Conservation (phyloP, 2,329 filamentous ascomycete species). For the Exophiala viscosa region DNA sequence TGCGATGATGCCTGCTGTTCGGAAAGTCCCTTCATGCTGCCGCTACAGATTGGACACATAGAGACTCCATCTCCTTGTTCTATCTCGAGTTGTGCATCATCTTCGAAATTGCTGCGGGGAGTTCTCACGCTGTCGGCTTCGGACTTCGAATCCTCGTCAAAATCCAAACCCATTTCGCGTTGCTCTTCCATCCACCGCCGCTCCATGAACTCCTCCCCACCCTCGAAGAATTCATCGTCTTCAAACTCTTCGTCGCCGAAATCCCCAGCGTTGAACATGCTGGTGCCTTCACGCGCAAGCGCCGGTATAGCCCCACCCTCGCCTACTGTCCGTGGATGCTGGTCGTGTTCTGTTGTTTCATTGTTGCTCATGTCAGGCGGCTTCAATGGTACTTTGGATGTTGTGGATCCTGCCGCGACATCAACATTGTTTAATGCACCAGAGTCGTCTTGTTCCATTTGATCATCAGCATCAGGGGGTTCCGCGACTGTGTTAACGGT, state of each 20-base stretch:
- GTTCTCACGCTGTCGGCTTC: slow-evolving; percentile 25
- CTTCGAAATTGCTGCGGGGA: slow-evolving; percentile 21
- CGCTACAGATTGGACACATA: slow-evolving; percentile 74
- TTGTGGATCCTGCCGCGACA: slow-evolving; percentile 5
- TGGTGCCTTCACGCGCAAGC: slow-evolving; percentile 51
- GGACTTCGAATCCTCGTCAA: slow-evolving; percentile 57
- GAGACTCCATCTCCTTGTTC: slow-evolving; percentile 30
- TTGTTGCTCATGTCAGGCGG: slow-evolving; percentile 14
- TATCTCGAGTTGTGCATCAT: slow-evolving; percentile 14
- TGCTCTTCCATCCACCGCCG: slow-evolving; percentile 74
- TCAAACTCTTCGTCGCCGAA: slow-evolving; percentile 57
- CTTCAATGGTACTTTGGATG: slow-evolving; percentile 25
- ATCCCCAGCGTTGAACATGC: slow-evolving; percentile 44
- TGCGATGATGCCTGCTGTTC: slow-evolving; percentile 67
- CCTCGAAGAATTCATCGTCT: slow-evolving; percentile 56
- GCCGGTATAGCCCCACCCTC: slow-evolving; percentile 32
- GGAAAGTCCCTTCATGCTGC: slow-evolving; percentile 57
- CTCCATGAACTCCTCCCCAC: slow-evolving; percentile 64
- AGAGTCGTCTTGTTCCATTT: slow-evolving; percentile 1
- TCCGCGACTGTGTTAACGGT: slow-evolving; percentile 6
- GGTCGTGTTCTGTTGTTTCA: slow-evolving; percentile 1
- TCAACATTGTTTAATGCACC: slow-evolving; percentile 10
- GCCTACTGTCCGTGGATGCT: slow-evolving; percentile 25
- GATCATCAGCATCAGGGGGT: background rate
- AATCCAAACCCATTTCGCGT: slow-evolving; percentile 42